A percentile compares a stretch with the other conserved stretches of the same genome.
These are phyloP conservation scores for Aschersonia sp. DNA, from an alignment of 2,329 filamentous ascomycete genomes.

Conservation along the genomic window DNA sequence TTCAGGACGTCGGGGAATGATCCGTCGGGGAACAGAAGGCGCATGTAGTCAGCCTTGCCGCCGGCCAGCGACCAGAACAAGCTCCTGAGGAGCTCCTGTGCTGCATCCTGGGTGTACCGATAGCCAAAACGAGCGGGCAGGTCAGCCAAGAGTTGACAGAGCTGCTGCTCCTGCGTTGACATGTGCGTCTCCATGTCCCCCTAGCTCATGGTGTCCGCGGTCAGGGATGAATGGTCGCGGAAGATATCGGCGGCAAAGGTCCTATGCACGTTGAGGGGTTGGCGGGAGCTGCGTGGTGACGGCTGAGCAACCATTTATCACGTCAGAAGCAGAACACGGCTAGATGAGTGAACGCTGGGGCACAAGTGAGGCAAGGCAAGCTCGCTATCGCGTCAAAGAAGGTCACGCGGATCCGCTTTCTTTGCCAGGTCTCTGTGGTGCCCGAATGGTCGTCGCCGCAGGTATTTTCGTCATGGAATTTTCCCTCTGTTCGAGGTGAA, in stretches of 20 bases:
- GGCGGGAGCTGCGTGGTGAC: background rate
- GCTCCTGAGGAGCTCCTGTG: constrained; percentile 56
- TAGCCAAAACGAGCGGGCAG: constrained; percentile 61
- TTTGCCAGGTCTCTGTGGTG: background rate
- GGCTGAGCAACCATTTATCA: background rate
- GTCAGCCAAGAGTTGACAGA: constrained; percentile 69
- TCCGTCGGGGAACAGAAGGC: constrained; percentile 70
- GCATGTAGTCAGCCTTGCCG: constrained; percentile 58
- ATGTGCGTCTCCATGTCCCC: constrained; percentile 36
- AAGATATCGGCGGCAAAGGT: background rate
- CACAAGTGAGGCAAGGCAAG: too few species aligned
- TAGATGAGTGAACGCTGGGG: too few species aligned
- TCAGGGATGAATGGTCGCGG: background rate
- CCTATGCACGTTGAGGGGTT: too few species aligned
- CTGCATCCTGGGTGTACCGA: constrained; percentile 60
- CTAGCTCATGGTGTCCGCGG: constrained; percentile 12
- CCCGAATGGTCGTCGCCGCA: background rate
- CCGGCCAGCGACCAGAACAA: constrained; percentile 82
- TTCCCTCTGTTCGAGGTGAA: too few species aligned
- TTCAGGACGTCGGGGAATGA: constrained; percentile 53
- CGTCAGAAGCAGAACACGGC: background rate
- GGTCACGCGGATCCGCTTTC: too few species aligned
- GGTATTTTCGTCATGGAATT: background rate
- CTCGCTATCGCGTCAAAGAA: too few species aligned
- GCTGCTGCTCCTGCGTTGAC: constrained; percentile 61